Evolutionary conservation across 345 rosid species (phyloP).

Genomic region (Ceriops zippeliana): DNA sequence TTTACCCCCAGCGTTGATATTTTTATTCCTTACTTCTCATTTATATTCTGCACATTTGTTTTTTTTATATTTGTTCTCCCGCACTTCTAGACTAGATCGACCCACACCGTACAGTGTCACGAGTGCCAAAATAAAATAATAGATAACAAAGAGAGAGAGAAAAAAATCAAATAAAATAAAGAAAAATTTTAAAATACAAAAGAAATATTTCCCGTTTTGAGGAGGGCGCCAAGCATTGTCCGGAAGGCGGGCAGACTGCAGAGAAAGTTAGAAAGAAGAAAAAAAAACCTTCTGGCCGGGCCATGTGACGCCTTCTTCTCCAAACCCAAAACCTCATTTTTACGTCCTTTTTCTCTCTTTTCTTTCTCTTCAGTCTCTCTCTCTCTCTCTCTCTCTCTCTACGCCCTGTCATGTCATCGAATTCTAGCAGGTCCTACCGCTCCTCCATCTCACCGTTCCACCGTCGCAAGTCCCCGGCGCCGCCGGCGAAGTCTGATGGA

Average conservation of each 20-base stretch:
- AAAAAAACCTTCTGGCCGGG: constrained; percentile 2
- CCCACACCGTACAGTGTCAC: no score
- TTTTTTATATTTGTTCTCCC: no score
- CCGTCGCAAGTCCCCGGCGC: constrained; percentile 60
- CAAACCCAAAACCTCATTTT: background rate
- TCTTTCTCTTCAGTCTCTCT: background rate
- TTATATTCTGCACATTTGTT: no score
- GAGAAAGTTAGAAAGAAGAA: background rate
- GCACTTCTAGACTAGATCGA: no score
- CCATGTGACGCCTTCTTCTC: constrained; percentile 20
- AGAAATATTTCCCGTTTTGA: no score
- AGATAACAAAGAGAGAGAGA: no score
- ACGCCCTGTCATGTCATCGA: constrained; percentile 42
- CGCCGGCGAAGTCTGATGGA: constrained; percentile 28
- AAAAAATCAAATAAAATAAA: no score
- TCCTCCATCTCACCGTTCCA: constrained; percentile 83
- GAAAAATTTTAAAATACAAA: no score
- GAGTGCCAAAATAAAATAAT: no score
- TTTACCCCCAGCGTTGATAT: no score
- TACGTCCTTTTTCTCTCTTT: constrained; percentile 5
- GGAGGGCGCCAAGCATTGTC: constrained; percentile 28
- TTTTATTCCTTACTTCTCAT: no score
- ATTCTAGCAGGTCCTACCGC: constrained; percentile 49
- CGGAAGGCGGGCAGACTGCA: constrained; percentile 24
- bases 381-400: background rate